Base-by-base conservation (phyloP, 805 yeast species). In the Dipodascus albidus region DNA sequence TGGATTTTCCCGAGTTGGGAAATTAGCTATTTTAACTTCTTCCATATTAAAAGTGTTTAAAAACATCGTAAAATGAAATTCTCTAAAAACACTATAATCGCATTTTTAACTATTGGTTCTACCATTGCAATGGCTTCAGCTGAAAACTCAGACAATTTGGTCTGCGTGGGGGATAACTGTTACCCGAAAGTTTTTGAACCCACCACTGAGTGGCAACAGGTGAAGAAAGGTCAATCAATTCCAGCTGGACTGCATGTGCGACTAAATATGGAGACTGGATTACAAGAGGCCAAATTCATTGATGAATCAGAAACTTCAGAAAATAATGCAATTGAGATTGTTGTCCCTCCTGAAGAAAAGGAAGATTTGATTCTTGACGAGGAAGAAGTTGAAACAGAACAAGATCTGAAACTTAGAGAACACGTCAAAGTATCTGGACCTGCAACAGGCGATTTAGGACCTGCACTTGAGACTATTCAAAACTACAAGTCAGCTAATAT, bases 201-300 rank as follows among this genome's bases (percentile, higher is more conserved):
- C 0, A 67, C 81, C 0, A 56, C 63, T 1, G 79, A 84, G 58
- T 90, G 96, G 95, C 80, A 82, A 68, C 63, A 63, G 1, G 77
- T 90, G 3, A 73, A 69, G 59, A 82, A 78, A 50, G 88, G 82
- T n/a, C 96, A 87, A 62, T 74, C 77, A 4, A 74, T 90, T 2
- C 96, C 96, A 0, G 78, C 78, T 3, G 98, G 97, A 0, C 67
- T 86, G 33, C 90, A 86, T 65, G 79, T 89, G 11, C 74, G 87
- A 58, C 61, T 90, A 59, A 83, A 87, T 64, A 68, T 89, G 54
- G 87, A 83, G n/a, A 81, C 89, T 0, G 82, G 84, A 19, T 66
- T 69, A 23, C 79, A 76, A 60, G 85, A 83, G 65, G 96, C 96
- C 1, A 85, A 80, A 58, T 56, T 83, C 3, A 59, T 80, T 56